Base-by-base conservation (phyloP, 306 rosid species). In the Rubus parviflorus region DNA sequence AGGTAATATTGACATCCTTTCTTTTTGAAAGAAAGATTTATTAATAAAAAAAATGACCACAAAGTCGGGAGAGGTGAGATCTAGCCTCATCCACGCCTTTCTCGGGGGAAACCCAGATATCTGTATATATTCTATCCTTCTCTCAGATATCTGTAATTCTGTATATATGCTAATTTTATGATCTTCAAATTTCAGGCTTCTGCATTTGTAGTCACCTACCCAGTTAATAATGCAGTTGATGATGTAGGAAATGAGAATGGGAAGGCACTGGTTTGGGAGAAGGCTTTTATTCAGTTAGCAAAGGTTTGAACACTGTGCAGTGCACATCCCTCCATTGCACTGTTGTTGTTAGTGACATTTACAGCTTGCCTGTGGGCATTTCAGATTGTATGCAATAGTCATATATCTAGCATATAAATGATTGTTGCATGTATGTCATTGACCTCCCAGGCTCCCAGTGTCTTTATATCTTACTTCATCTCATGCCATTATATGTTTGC, bases 181-280 rank as follows among this genome's bases (percentile, higher is more conserved):
- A 68, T 79, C 66, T 63, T 80, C 66, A 41, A 77, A 79, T 88
- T 81, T 80, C 86, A 94, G 98, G 98, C 98, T 77, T 90, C 97
- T 16, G 96, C 98, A 82, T 94, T 94, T 81, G 67, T 92, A 79
- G 81, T 94, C 66, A 90, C 98, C 47, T 94, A 90, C 83, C 98
- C 98, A 76, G 96, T 94, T 77, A 90, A 85, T 86, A 94, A 94
- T 75, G 98, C 92, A 67, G 72, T 92, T n/a, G 83, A 84, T 45
- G 84, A 81, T 82, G 87, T 85, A 70, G 97, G 98, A 78, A 84
- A 88, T 85, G 96, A 81, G 82, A 94, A 94, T 77, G 95, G 89
- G 75, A 87, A 85, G 83, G 96, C 97, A 80, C 70, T 89, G 47
- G 86, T 90, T 56, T 94, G 98, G 98, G 98, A 94, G 79, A 87